Conservation (phyloP, 352 stramenopile genomes). For the Phytophthora pisi region DNA sequence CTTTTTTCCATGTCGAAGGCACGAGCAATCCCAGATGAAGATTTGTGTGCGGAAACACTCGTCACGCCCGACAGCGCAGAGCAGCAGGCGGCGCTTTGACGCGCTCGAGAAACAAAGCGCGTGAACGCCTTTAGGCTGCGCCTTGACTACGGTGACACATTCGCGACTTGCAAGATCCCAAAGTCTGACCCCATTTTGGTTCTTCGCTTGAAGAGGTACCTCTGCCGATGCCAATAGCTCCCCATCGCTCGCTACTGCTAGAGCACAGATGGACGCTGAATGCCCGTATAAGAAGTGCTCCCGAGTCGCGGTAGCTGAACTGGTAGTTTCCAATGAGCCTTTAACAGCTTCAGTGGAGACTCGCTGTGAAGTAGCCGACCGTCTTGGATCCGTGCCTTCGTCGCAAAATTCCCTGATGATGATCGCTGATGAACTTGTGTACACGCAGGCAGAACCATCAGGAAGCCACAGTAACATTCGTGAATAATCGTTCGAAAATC, state of each 20-base stretch:
- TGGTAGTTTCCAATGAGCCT: conserved; percentile 18
- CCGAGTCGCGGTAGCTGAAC: conserved; percentile 9
- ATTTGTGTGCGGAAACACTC: conserved; percentile 74
- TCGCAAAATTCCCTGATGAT: conserved; percentile 49
- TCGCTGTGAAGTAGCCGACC: background rate
- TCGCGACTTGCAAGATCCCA: conserved; percentile 56
- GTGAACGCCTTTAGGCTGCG: conserved; percentile 51
- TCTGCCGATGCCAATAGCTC: conserved; percentile 54
- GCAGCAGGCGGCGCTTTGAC: conserved; percentile 29
- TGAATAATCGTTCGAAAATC: conserved; percentile 60
- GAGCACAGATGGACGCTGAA: conserved; percentile 29
- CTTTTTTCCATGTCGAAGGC: conserved; percentile 13
- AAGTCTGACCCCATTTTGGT: conserved; percentile 45
- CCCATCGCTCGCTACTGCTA: conserved; percentile 55
- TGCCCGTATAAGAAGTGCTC: conserved; percentile 57
- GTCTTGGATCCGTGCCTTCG: conserved; percentile 4
- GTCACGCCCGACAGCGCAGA: conserved; percentile 70
- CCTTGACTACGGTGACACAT: conserved; percentile 58
- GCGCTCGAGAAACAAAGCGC: conserved; percentile 54
- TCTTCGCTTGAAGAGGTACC: conserved; percentile 30
- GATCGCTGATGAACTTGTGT: conserved; percentile 71
- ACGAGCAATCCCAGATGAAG: conserved; percentile 73
- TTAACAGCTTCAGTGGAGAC: conserved; percentile 19
- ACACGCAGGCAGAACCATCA: conserved; percentile 52
- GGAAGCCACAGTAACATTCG: conserved; percentile 59